These are phyloP conservation scores for Tulasnella sp. DNA, from an alignment of 768 basidiomycete species.

Conservation along the genomic window DNA sequence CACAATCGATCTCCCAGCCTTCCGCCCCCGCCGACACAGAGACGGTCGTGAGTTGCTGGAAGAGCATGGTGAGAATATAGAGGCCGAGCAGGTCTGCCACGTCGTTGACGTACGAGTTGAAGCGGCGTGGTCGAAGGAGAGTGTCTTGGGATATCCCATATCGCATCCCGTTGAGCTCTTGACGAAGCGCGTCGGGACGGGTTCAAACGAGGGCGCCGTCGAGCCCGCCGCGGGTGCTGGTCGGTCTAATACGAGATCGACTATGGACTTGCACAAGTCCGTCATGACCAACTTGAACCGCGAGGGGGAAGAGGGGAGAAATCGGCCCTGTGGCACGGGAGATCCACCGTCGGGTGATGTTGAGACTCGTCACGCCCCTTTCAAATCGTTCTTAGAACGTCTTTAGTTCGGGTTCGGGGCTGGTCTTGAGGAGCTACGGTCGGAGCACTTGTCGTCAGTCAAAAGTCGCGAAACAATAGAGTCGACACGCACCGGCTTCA, in stretches of 20 bases:
- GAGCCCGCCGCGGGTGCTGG: too few relatives aligned
- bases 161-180: too few relatives aligned
- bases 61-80: constrained; percentile 71
- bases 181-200: too few relatives aligned
- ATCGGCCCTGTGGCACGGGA: constrained; percentile 27
- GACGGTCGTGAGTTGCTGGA: constrained; percentile 55
- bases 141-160: constrained; percentile 58
- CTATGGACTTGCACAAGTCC: constrained; percentile 21
- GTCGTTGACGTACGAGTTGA: constrained; percentile 52
- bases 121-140: constrained; percentile 65
- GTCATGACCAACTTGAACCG: constrained; percentile 19
- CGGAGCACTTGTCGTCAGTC: constrained; percentile 86
- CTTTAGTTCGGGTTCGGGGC: constrained; percentile 65
- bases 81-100: constrained; percentile 59
- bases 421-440: constrained; percentile 68
- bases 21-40: constrained; percentile 27
- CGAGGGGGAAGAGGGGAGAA: too few relatives aligned
- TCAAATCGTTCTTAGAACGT: constrained; percentile 47
- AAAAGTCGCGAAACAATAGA: too few relatives aligned
- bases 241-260: constrained; percentile 50
- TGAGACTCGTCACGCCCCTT: constrained; percentile 21
- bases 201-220: too few relatives aligned
- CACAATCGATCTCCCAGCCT: constrained; percentile 40
- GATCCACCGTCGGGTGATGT: constrained; percentile 51
- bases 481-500: too few relatives aligned